Evolutionary conservation across 2,329 filamentous ascomycete species (phyloP).

Genomic region (Chaetomium strumarium): DNA sequence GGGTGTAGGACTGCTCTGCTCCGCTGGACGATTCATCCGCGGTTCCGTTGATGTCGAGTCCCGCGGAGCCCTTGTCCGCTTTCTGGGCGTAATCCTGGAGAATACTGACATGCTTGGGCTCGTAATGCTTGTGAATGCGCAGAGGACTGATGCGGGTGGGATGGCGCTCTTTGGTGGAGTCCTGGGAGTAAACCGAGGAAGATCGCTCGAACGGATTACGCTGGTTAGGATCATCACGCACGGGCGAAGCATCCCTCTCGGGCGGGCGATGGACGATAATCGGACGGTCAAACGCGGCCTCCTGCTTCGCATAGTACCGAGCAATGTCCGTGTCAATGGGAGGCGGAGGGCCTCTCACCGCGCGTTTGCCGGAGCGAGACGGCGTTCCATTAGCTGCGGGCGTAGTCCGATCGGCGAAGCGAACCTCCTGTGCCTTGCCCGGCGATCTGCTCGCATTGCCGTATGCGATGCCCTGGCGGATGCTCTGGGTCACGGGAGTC

Average conservation of each 20-base stretch:
- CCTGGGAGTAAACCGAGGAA: constrained; percentile 31
- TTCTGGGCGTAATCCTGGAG: constrained; percentile 17
- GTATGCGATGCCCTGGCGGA: constrained; percentile 3
- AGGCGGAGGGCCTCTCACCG: background rate
- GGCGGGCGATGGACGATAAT: constrained; percentile 13
- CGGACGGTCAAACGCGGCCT: background rate
- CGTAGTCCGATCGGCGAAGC: background rate
- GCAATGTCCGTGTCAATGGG: constrained; percentile 17
- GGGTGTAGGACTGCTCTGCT: background rate
- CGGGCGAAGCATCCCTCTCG: constrained; percentile 7
- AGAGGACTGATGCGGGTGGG: constrained; percentile 26
- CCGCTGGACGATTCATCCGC: background rate
- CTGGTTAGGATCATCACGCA: constrained; percentile 1
- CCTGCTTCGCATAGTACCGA: constrained; percentile 5
- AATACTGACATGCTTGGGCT: constrained; percentile 17
- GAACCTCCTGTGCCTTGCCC: constrained; percentile 7
- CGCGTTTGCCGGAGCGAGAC: background rate
- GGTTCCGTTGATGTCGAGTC: background rate
- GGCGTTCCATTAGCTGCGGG: background rate
- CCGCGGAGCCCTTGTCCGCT: background rate
- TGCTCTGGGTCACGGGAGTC: constrained; percentile 5
- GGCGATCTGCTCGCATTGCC: constrained; percentile 4
- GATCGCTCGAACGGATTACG: constrained; percentile 17
- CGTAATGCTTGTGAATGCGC: constrained; percentile 21
- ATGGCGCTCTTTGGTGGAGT: constrained; percentile 18